A percentile compares a stretch with the other conserved stretches of the same genome.
Conservation (phyloP, 306 rosid species). For the Geum urbanum region DNA sequence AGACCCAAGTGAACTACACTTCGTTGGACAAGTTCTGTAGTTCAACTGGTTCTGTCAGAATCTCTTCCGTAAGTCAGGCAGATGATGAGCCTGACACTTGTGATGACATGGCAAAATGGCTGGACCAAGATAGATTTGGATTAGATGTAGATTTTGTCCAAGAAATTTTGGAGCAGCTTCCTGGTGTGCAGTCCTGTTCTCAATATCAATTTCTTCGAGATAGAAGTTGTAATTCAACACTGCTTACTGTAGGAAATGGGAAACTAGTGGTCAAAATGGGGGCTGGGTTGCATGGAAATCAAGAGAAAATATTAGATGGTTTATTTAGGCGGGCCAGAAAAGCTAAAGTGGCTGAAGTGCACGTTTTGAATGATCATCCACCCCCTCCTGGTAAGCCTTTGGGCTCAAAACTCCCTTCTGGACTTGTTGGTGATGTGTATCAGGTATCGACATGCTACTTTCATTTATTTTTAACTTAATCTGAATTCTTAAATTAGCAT, state of each 20-base stretch:
- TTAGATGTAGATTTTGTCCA: conserved; percentile 86
- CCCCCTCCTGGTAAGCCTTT: conserved; percentile 88
- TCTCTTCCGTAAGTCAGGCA: conserved; percentile 44
- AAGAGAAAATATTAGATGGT: conserved; percentile 43
- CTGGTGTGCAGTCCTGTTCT: conserved; percentile 50
- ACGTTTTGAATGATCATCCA: conserved; percentile 32
- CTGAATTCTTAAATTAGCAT: conserved; percentile 15
- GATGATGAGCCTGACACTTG: conserved; percentile 41
- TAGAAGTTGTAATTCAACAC: conserved; percentile 50
- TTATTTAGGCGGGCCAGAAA: conserved; percentile 53
- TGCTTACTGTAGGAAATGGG: conserved; percentile 78
- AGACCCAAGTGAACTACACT: conserved; percentile 29
- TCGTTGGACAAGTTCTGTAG: conserved; percentile 62
- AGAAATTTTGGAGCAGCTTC: conserved; percentile 79
- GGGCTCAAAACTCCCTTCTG: conserved; percentile 62
- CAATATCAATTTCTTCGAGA: conserved; percentile 51
- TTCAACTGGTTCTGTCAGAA: conserved; percentile 35
- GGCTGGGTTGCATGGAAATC: conserved; percentile 48
- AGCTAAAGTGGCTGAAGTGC: conserved; percentile 39
- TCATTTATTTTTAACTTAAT: conserved; percentile 16
- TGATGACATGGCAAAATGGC: conserved; percentile 55
- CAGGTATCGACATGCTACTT: conserved; percentile 55
- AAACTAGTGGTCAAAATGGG: conserved; percentile 46
- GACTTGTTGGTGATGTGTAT: conserved; percentile 74
- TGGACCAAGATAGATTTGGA: conserved; percentile 94